Base-by-base conservation (phyloP, 352 stramenopile species). In the Globisporangium radiosum region DNA sequence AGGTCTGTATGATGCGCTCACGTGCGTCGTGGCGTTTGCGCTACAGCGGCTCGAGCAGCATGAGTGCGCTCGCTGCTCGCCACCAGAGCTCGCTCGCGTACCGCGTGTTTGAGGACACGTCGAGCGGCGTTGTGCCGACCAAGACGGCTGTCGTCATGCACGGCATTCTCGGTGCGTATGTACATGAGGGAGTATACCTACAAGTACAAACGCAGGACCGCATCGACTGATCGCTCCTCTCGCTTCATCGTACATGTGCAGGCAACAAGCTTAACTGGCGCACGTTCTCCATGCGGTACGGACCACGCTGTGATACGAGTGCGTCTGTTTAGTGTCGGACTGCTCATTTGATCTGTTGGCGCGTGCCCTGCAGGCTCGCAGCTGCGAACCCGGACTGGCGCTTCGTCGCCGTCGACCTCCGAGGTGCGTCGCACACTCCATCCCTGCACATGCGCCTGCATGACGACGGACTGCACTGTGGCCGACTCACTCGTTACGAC, bases 191-290 rank as follows among this genome's bases (percentile, higher is more conserved):
- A 25, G 25, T 25, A 25, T 25, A 25, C 25, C 25, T 25, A 25
- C 25, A 2, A 25, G 2, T 25, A 2, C 25, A 25, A 25, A 25
- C 25, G 25, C 25, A 25, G 25, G 25, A 25, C 25, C 25, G 2
- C 25, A 25, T 25, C 25, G 25, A 25, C 25, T n/a, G 36, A 7
- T 17, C 7, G 36, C 19, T 50, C 15, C 19, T 19, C 15, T 19
- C 17, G 19, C 2, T 37, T 17, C 50, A 42, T n/a, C 4, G 53
- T 25, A 15, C 52, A 40, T 48, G 33, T 13, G 13, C 56, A 92
- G 82, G 82, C 55, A 92, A 92, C 65, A 92, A 92, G 56, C 70
- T 90, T 54, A 92, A 92, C 50, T 92, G 82, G 82, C 73, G 80
- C 52, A 92, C 82, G 47, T 92, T 92, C 64, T 87, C 78, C 37